Base-by-base conservation (phyloP, 306 rosid genomes). In the Ceratonia siliqua region DNA sequence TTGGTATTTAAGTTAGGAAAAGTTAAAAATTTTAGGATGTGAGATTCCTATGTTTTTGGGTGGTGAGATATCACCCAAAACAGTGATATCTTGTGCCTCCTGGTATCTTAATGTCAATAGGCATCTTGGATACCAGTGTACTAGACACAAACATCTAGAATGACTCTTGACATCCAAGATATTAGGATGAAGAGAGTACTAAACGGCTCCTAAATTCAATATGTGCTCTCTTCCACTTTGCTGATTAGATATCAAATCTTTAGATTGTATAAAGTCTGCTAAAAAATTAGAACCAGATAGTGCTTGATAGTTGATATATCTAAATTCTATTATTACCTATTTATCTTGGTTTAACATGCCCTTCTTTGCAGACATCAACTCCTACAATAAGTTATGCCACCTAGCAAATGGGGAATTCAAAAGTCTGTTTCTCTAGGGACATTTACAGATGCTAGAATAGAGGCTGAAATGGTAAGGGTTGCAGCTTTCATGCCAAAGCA, bases 391-490 rank as follows among this genome's bases (percentile, higher is more conserved):
- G 71, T 39, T 86, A 57, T 86, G 89, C 83, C 85, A 77, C 65
- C 83, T 86, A 5, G 89, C 89, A 65, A 86, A 86, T 50, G 87
- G 87, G 22, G 87, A 83, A 48, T 86, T 86, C 74, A 86, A 55
- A 67, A 52, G 79, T 66, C 68, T 86, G 36, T 86, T 86, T 86
- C 87, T 86, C 30, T 86, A 86, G 69, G 67, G 83, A 70, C 43
- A 56, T 66, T 69, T 21, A 8, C 10, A 24, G 18, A 61, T 76
- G 82, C 15, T 36, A 48, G 30, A 6, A 24, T 56, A 43, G 55
- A 13, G 49, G 64, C 15, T 10, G 25, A n/a, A 57, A 66, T 67
- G 82, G 61, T 33, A 42, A 75, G 70, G 25, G 33, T 36, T 76
- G 15, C 73, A 57, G 64, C 32, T 41, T 65, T 33, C 45, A 24